These are phyloP conservation scores for Sporothrix schenckii DNA, from an alignment of 2,329 filamentous ascomycete species.

Conservation along the genomic window DNA sequence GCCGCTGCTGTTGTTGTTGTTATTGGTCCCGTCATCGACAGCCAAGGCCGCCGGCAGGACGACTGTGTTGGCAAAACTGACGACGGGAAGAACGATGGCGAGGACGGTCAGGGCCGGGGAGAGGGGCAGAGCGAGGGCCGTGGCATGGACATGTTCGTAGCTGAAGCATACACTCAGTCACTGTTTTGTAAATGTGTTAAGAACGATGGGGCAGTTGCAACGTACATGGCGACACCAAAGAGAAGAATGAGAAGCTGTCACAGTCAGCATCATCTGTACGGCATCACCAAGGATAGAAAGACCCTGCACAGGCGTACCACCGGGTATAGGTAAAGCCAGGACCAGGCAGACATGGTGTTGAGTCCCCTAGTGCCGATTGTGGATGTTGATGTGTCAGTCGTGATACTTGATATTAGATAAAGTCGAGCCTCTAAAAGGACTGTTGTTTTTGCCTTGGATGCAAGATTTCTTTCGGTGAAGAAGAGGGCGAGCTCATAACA, in stretches of 20 bases:
- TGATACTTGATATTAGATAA: background rate
- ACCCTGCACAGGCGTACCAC: background rate
- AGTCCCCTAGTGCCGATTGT: no score
- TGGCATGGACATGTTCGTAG: constrained; percentile 34
- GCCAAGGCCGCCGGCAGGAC: constrained; percentile 9
- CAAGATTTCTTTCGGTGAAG: no score
- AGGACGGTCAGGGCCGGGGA: constrained; percentile 29
- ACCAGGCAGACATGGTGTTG: background rate
- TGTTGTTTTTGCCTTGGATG: no score
- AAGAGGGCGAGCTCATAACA: background rate
- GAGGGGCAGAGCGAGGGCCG: constrained; percentile 34
- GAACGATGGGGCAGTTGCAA: background rate
- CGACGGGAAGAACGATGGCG: constrained; percentile 8
- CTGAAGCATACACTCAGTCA: constrained; percentile 3
- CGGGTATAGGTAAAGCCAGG: constrained; percentile 3
- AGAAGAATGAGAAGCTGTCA: constrained; percentile 8
- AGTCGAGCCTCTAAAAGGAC: no score
- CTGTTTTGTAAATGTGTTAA: no score
- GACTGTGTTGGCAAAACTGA: constrained; percentile 25
- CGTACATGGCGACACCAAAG: constrained; percentile 15
- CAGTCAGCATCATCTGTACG: background rate
- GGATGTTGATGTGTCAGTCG: background rate
- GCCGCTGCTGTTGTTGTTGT: background rate
- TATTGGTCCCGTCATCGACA: background rate
- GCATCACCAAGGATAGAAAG: background rate